Conservation (phyloP, 2,329 filamentous ascomycete species). For the Ophiostoma quercus region DNA sequence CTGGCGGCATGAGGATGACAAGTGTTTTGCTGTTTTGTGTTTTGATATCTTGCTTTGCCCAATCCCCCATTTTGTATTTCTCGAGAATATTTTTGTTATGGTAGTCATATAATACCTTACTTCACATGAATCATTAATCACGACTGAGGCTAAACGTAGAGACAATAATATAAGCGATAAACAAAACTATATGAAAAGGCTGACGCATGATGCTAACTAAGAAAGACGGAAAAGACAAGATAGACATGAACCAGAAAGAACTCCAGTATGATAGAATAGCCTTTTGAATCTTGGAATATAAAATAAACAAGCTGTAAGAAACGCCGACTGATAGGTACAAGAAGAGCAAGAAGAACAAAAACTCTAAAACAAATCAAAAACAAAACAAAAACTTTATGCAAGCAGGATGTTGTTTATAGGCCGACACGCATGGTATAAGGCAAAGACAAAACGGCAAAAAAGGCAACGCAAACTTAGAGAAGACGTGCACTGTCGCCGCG, state of each 20-base stretch:
- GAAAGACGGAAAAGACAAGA: neutral
- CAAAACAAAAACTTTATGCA: neutral
- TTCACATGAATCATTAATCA: neutral
- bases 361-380: too few species aligned
- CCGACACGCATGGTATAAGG: neutral
- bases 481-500: conserved; percentile 19
- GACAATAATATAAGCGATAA: neutral
- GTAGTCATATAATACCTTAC: neutral
- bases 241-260: conserved; percentile 1
- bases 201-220: neutral
- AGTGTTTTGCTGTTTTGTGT: neutral
- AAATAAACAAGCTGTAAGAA: neutral
- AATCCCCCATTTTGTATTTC: conserved; percentile 11
- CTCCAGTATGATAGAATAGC: conserved; percentile 2
- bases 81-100: neutral
- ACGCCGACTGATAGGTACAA: conserved; percentile 6
- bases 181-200: neutral
- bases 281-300: neutral
- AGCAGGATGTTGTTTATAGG: neutral
- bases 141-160: neutral
- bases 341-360: neutral
- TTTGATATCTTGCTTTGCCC: neutral
- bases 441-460: conserved; percentile 2
- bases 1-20: conserved; percentile 27
- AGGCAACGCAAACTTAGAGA: conserved; percentile 8